These are phyloP conservation scores for Colletotrichum cuscutae DNA, from an alignment of 2,329 filamentous ascomycete genomes.

Conservation along the genomic window DNA sequence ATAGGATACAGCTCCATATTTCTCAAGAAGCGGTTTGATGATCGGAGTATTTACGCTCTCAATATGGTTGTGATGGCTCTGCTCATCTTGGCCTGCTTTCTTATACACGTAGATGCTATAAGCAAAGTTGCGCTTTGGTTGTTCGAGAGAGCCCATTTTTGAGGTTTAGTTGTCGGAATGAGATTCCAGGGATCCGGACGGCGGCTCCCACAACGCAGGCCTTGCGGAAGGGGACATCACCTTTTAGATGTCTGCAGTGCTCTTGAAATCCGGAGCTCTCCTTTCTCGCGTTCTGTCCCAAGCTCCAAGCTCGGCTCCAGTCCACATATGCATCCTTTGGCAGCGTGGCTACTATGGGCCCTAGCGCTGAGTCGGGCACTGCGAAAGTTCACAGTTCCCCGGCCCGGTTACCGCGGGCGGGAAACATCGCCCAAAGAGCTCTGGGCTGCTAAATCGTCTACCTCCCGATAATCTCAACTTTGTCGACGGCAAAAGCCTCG, in stretches of 20 bases:
- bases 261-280: too few species aligned
- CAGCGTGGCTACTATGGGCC: neutral
- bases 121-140: neutral
- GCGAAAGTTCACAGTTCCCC: neutral
- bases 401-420: neutral
- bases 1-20: neutral
- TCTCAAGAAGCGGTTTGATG: neutral
- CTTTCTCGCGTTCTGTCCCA: too few species aligned
- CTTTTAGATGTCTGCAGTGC: too few species aligned
- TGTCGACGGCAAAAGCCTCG: too few species aligned
- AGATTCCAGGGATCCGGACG: too few species aligned
- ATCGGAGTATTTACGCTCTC: slow-evolving; percentile 6
- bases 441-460: neutral
- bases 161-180: neutral
- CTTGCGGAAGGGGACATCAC: too few species aligned
- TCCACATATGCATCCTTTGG: too few species aligned
- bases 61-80: slow-evolving; percentile 2
- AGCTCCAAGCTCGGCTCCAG: too few species aligned
- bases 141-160: neutral
- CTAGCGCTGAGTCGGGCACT: neutral
- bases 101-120: slow-evolving; percentile 14
- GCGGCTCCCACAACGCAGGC: too few species aligned
- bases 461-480: too few species aligned
- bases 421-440: neutral
- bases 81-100: slow-evolving; percentile 15